Evolutionary conservation across 202 grass and related monocot genomes (phyloP).

Genomic region (Elaeis oleifera): DNA sequence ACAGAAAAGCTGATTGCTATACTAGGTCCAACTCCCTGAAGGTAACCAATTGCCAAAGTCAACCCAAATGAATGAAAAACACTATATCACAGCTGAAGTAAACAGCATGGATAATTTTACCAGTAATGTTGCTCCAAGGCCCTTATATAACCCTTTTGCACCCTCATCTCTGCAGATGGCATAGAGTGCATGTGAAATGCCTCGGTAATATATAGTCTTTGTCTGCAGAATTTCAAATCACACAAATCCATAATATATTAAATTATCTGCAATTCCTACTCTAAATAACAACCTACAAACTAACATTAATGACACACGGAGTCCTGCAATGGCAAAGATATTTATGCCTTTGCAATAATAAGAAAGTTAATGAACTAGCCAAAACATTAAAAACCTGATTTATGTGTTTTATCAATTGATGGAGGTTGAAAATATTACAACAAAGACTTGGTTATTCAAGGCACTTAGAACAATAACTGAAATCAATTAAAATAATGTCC

Average conservation of each 20-base stretch:
- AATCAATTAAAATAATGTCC: too few species aligned
- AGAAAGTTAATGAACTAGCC: too few species aligned
- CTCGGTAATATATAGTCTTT: conserved; percentile 13
- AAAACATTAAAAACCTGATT: too few species aligned
- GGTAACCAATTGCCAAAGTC: conserved; percentile 29
- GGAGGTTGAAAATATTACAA: too few species aligned
- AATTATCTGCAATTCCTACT: too few species aligned
- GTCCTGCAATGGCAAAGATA: too few species aligned
- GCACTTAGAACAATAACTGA: too few species aligned
- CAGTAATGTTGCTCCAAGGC: conserved; percentile 14
- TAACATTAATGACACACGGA: too few species aligned
- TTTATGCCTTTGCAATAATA: too few species aligned
- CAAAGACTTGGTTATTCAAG: too few species aligned
- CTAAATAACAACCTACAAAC: too few species aligned
- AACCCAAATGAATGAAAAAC: conserved; percentile 8
- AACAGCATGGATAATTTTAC: neutral
- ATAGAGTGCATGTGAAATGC: conserved; percentile 19
- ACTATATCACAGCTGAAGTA: neutral
- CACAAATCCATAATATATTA: neutral
- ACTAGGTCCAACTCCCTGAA: conserved; percentile 74
- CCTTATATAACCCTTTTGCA: conserved; percentile 12
- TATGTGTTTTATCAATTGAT: too few species aligned
- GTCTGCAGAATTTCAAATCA: conserved; percentile 10
- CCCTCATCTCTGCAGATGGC: conserved; percentile 21
- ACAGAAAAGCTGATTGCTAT: conserved; percentile 88